Evolutionary conservation across 352 stramenopile species (phyloP), one percentile per base, ranked within the genome.

Genomic region (Globisporangium lucens): DNA sequence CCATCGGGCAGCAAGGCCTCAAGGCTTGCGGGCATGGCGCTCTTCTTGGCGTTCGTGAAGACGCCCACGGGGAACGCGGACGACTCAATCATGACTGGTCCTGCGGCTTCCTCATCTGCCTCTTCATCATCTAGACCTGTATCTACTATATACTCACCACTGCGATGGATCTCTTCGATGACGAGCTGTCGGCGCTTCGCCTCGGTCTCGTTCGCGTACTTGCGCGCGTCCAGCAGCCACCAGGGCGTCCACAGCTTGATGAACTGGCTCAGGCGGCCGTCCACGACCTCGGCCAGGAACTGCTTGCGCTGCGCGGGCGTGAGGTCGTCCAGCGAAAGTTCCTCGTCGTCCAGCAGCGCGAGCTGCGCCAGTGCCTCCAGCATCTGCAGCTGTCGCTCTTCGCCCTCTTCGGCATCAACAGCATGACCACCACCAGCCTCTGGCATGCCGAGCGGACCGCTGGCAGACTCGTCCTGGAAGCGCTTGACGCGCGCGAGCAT

Each of bases 221-320:
- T 68, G 12, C 59, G 64, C 35, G 78, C 63, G 27, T 61, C 61
- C 59, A 87, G 68, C 22, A 80, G 56, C 87, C 87, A 95, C 87
- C 87, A 95, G 3, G 87, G 87, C 49, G 79, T 67, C 87, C 87
- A 95, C 36, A 91, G 71, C 58, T 68, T 60, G 33, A 95, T 68
- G 27, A 86, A 83, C 43, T 84, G 83, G 30, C 85, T 85, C 41
- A 95, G 72, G 33, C 82, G 67, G 30, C 87, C 87, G 68, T 83
- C 75, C 0, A 82, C 79, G 4, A 95, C 77, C 66, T 91, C 83
- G 8, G 70, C 67, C 7, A 95, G 61, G 65, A 95, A 95, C 30
- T 67, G 74, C 56, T 67, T 71, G 36, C 75, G 85, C 60, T 95
- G 83, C 65, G 79, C 70, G 0, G 65, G 46, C 9, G 85, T 93